These are phyloP conservation scores for Xanthoconium separans DNA, from an alignment of 1,284 basidiomycete genomes.

Conservation along the genomic window DNA sequence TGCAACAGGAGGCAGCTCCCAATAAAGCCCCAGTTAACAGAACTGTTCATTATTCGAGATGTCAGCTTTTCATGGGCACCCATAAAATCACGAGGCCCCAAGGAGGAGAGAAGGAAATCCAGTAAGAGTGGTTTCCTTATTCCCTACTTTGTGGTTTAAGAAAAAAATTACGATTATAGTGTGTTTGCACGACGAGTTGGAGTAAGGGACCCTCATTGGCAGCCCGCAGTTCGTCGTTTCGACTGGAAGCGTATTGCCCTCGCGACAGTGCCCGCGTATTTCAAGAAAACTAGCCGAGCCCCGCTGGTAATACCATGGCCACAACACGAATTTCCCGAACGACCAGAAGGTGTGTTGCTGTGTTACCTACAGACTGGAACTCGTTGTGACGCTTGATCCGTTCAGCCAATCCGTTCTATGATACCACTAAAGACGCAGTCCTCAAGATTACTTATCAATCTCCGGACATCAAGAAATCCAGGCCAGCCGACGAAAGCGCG, in stretches of 20 bases:
- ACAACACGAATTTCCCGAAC: conserved; percentile 40
- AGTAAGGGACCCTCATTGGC: conserved; percentile 58
- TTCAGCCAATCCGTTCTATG: conserved; percentile 51
- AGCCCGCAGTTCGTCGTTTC: conserved; percentile 48
- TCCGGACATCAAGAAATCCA: conserved; percentile 44
- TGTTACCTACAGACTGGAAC: neutral
- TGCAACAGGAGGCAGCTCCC: conserved; percentile 26
- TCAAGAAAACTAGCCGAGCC: conserved; percentile 39
- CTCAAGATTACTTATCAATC: conserved; percentile 65
- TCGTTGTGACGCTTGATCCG: conserved; percentile 8
- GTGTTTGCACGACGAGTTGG: conserved; percentile 74
- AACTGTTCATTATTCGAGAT: conserved; percentile 73
- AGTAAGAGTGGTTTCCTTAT: conserved; percentile 37
- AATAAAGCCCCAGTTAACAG: conserved; percentile 34
- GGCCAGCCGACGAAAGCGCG: conserved; percentile 48
- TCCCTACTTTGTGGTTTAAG: conserved; percentile 43
- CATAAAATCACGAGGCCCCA: conserved; percentile 36
- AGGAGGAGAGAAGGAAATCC: conserved; percentile 47
- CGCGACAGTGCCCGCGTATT: conserved; percentile 58
- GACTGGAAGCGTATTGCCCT: conserved; percentile 68
- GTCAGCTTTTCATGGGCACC: conserved; percentile 72
- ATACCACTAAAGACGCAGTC: conserved; percentile 58
- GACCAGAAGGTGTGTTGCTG: conserved; percentile 46
- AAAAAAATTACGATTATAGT: conserved; percentile 36
- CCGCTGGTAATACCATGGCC: conserved; percentile 69